phyloP scores from a whole-genome alignment of 1,284 basidiomycete species.

The Sporisorium reilianum region DNA sequence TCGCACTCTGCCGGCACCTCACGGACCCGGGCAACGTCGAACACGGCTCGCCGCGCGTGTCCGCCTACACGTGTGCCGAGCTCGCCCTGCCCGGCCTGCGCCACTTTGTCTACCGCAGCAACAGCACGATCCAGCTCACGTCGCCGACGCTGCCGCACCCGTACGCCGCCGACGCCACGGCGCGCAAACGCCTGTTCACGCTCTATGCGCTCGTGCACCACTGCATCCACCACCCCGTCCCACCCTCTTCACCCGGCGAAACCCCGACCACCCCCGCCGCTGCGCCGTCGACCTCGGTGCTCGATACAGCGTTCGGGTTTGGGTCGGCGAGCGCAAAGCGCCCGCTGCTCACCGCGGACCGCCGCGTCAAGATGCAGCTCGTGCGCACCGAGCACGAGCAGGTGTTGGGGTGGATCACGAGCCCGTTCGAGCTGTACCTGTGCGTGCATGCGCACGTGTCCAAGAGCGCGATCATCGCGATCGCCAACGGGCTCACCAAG shows the following conservation, averaged over 20 bases:
- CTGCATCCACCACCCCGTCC: slow-evolving; percentile 49
- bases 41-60: slow-evolving; percentile 26
- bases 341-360: slow-evolving; percentile 23
- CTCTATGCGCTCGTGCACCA: slow-evolving; percentile 45
- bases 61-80: slow-evolving; percentile 70
- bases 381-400: slow-evolving; percentile 85
- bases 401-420: slow-evolving; percentile 82
- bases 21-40: slow-evolving; percentile 38
- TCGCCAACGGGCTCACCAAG: slow-evolving; percentile 86
- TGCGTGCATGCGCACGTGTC: slow-evolving; percentile 83
- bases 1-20: slow-evolving; percentile 28
- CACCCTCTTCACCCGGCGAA: slow-evolving; percentile 8
- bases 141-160: slow-evolving; percentile 84
- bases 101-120: slow-evolving; percentile 94
- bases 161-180: slow-evolving; percentile 77
- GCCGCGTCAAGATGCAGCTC: slow-evolving; percentile 71
- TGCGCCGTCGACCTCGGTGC: slow-evolving; percentile 67
- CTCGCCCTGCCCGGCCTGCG: slow-evolving; percentile 86
- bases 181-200: slow-evolving; percentile 73
- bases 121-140: slow-evolving; percentile 87
- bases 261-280: slow-evolving; percentile 8
- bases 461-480: slow-evolving; percentile 84
- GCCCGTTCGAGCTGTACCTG: slow-evolving; percentile 90
- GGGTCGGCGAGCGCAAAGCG: neutral
- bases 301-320: slow-evolving; percentile 73